phyloP scores from a whole-genome alignment of 2,329 filamentous ascomycete genomes.

The Thyridium curvatum region DNA sequence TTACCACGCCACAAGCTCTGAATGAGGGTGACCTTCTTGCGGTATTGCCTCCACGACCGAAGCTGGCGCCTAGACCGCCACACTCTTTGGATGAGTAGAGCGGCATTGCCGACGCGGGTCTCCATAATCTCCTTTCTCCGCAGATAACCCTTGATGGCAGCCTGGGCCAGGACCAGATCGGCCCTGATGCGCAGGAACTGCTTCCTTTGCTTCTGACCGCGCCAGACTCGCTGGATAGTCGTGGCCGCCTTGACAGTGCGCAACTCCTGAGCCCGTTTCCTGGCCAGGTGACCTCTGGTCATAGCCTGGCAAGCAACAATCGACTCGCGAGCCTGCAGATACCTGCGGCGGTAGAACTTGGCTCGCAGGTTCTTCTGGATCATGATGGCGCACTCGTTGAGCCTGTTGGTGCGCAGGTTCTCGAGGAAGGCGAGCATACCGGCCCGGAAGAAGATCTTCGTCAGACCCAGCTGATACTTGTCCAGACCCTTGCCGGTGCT shows the following conservation, averaged over 20 bases:
- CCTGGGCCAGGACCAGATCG: slow-evolving; percentile 83
- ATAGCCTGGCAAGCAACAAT: slow-evolving; percentile 76
- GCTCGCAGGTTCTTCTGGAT: slow-evolving; percentile 97
- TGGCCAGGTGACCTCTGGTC: slow-evolving; percentile 69
- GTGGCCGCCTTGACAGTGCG: slow-evolving; percentile 82
- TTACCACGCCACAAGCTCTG: slow-evolving; percentile 92
- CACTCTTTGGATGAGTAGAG: slow-evolving; percentile 79
- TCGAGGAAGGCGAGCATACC: slow-evolving; percentile 98
- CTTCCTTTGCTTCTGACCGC: slow-evolving; percentile 84
- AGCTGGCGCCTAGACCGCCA: slow-evolving; percentile 80
- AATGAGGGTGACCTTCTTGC: slow-evolving; percentile 80
- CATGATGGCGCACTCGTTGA: slow-evolving; percentile 93
- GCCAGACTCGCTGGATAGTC: slow-evolving; percentile 92
- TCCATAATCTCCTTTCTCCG: slow-evolving; percentile 90
- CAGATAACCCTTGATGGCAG: slow-evolving; percentile 85
- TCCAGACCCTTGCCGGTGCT: slow-evolving; percentile 69
- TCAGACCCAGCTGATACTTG: slow-evolving; percentile 95
- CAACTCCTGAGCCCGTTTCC: slow-evolving; percentile 71
- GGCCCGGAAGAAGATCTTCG: slow-evolving; percentile 98
- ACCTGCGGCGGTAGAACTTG: slow-evolving; percentile 91
- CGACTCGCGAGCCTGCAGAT: slow-evolving; percentile 77
- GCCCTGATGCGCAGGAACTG: slow-evolving; percentile 70
- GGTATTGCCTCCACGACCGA: slow-evolving; percentile 78
- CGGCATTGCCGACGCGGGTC: slow-evolving; percentile 87
- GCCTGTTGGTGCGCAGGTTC: slow-evolving; percentile 80